Evolutionary conservation across 768 basidiomycete species (phyloP).

Genomic region (Collybia sordida): DNA sequence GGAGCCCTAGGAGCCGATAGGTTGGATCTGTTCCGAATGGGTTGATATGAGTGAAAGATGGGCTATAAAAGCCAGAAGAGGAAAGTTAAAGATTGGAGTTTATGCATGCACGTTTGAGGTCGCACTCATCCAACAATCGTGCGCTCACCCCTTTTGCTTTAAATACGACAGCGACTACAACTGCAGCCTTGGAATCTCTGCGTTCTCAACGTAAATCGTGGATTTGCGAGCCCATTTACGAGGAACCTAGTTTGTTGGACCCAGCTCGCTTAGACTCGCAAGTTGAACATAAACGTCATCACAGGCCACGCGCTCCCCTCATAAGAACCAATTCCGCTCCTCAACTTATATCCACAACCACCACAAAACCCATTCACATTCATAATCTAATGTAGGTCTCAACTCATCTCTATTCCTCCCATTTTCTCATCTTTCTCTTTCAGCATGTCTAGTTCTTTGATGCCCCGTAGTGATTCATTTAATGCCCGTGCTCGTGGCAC

Average conservation of each 20-base stretch:
- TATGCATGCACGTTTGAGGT: slow-evolving; percentile 48
- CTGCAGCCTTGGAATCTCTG: background rate
- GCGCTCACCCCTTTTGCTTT: slow-evolving; percentile 15
- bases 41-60: slow-evolving; percentile 23
- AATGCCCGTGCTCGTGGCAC: slow-evolving; percentile 73
- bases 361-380: slow-evolving; percentile 25
- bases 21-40: slow-evolving; percentile 15
- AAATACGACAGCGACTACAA: slow-evolving; percentile 15
- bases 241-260: slow-evolving; percentile 43
- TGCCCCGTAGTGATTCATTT: slow-evolving; percentile 68
- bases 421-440: slow-evolving; percentile 13
- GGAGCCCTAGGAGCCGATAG: slow-evolving; percentile 1
- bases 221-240: slow-evolving; percentile 48
- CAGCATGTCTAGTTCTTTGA: slow-evolving; percentile 55
- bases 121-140: slow-evolving; percentile 18
- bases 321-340: slow-evolving; percentile 51
- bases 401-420: slow-evolving; percentile 9
- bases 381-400: slow-evolving; percentile 31
- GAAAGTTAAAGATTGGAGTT: slow-evolving; percentile 19
- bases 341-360: slow-evolving; percentile 63
- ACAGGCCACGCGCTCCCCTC: slow-evolving; percentile 47
- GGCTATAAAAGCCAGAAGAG: slow-evolving; percentile 38
- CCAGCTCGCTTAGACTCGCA: slow-evolving; percentile 21
- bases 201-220: slow-evolving; percentile 27
- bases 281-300: slow-evolving; percentile 52